Evolutionary conservation across 2,329 filamentous ascomycete genomes (phyloP).

Genomic region (Aureobasidium vineae): DNA sequence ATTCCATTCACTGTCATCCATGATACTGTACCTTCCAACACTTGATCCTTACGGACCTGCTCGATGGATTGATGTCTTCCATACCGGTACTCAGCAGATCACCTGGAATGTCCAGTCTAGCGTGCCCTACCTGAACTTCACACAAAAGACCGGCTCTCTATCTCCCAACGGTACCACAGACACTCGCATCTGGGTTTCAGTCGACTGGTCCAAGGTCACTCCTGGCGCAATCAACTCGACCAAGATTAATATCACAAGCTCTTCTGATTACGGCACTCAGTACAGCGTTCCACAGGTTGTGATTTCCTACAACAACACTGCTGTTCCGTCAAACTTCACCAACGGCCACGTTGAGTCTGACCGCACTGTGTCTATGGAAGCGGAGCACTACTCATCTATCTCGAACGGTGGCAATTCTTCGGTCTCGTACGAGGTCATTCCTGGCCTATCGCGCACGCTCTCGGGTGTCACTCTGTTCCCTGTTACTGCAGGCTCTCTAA

Average conservation of each 20-base stretch:
- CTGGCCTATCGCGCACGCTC: slow-evolving; percentile 57
- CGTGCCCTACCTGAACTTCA: slow-evolving; percentile 54
- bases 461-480: slow-evolving; percentile 59
- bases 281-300: slow-evolving; percentile 48
- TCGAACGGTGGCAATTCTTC: slow-evolving; percentile 29
- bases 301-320: slow-evolving; percentile 55
- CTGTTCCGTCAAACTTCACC: slow-evolving; percentile 53
- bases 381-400: slow-evolving; percentile 37
- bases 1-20: slow-evolving; percentile 56
- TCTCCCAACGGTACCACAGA: slow-evolving; percentile 49
- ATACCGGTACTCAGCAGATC: slow-evolving; percentile 55
- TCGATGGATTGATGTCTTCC: slow-evolving; percentile 64
- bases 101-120: slow-evolving; percentile 52
- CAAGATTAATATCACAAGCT: slow-evolving; percentile 54
- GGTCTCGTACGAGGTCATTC: slow-evolving; percentile 54
- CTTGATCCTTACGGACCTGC: slow-evolving; percentile 59
- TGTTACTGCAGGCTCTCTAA: slow-evolving; percentile 52
- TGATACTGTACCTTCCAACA: slow-evolving; percentile 54
- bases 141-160: slow-evolving; percentile 52
- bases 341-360: slow-evolving; percentile 64
- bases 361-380: slow-evolving; percentile 41
- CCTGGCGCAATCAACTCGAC: slow-evolving; percentile 41
- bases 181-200: slow-evolving; percentile 53
- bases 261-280: slow-evolving; percentile 44
- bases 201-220: slow-evolving; percentile 57